Evolutionary conservation across 805 yeast species (phyloP).

Genomic region (Kazachstania bromeliacearum): DNA sequence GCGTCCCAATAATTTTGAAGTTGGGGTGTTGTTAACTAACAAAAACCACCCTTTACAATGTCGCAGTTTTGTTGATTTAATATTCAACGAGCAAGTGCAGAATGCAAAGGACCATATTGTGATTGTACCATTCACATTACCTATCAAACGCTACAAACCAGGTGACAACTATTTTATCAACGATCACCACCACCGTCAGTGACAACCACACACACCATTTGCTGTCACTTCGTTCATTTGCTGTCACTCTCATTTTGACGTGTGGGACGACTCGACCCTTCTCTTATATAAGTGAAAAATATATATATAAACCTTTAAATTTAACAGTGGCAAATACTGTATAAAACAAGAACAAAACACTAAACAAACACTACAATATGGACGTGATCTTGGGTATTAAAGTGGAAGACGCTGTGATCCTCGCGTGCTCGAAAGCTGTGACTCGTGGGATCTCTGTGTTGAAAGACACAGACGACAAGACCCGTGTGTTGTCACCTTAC

Average conservation of each 20-base stretch:
- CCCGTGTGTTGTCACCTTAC: slow-evolving; percentile 62
- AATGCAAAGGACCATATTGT: slow-evolving; percentile 4
- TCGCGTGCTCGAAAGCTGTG: slow-evolving; percentile 92
- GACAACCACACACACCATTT: background rate
- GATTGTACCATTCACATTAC: slow-evolving; percentile 22
- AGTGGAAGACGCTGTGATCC: slow-evolving; percentile 67
- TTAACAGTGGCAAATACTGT: background rate
- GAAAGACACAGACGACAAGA: slow-evolving; percentile 73
- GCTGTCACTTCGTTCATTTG: background rate
- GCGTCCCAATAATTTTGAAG: slow-evolving; percentile 39
- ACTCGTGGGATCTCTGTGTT: slow-evolving; percentile 83
- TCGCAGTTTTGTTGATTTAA: slow-evolving; percentile 15
- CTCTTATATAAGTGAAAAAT: too few species aligned
- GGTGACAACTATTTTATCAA: too few species aligned
- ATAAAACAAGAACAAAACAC: background rate
- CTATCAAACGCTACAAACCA: too few species aligned
- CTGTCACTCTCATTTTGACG: too few species aligned
- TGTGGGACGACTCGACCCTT: too few species aligned
- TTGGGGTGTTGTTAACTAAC: slow-evolving; percentile 42
- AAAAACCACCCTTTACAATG: slow-evolving; percentile 8
- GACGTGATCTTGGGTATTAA: slow-evolving; percentile 84
- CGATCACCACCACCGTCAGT: too few species aligned
- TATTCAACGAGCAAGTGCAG: slow-evolving; percentile 8
- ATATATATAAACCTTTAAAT: too few species aligned
- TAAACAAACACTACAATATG: slow-evolving; percentile 36